Evolutionary conservation across 1,284 basidiomycete species (phyloP), one percentile per base, ranked within the genome.

Genomic region (Tylopilus sp.): DNA sequence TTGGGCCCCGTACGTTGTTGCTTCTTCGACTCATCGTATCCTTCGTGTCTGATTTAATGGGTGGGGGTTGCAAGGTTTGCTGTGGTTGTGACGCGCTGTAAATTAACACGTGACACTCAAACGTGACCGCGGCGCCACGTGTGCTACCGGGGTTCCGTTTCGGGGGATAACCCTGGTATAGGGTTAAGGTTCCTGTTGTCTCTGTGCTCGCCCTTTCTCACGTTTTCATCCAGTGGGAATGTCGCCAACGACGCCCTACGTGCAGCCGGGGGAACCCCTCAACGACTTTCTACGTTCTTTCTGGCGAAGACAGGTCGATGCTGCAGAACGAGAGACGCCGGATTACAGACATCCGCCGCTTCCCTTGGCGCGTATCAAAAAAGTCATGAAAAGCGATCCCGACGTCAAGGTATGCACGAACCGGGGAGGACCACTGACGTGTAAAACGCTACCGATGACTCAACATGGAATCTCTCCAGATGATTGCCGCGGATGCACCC

Each of bases 361-460:
- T n/a, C 90, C 91, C 6, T 72, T 97, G 29, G 93, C 93, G 13
- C 76, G 93, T 63, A 96, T 97, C 60, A 97, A 97, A 75, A 96
- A 97, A 69, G 94, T 97, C 55, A 97, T 97, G 91, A 97, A 97
- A 77, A 93, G 87, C 67, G 93, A 97, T 74, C 92, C 92, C 19
- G 92, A 96, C 59, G 92, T 97, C 55, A 93, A 92, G 77, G 92
- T 92, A 64, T 33, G 40, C 31, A 7, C 38, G 29, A 33, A 30
- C 21, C 8, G 4, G 25, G 25, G 25, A 15, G 15, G 16, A 0
- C 18, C 28, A 28, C 19, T 3, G 21, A 44, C 16, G 7, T 37
- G 28, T 7, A 6, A 25, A 25, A 8, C 4, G 16, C 25, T 13
- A 5, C 6, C 9, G 31, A 41, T 35, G 12, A n/a, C 26, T 37